Evolutionary conservation across 2,329 filamentous ascomycete species (phyloP).

Genomic region (Amphichorda felina): DNA sequence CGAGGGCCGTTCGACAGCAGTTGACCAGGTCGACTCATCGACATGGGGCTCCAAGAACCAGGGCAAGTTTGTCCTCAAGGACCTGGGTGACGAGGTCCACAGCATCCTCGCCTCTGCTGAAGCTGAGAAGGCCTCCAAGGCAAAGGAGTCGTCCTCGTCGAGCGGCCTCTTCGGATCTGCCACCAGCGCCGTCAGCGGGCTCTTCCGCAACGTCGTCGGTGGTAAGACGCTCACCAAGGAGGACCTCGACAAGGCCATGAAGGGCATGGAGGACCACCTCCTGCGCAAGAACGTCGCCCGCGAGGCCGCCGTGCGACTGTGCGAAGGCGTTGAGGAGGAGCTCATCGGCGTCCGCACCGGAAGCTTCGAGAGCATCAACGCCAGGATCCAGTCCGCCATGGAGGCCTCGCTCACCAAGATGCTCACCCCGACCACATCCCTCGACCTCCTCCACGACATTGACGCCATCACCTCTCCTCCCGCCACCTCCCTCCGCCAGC

Average conservation of each 20-base stretch:
- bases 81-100: constrained; percentile 87
- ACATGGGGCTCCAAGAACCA: constrained; percentile 77
- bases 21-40: constrained; percentile 66
- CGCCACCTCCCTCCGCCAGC: constrained; percentile 46
- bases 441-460: constrained; percentile 91
- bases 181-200: constrained; percentile 69
- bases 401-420: constrained; percentile 89
- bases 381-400: constrained; percentile 76
- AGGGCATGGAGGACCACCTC: constrained; percentile 91
- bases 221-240: constrained; percentile 84
- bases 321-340: constrained; percentile 83
- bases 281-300: constrained; percentile 92
- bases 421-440: constrained; percentile 85
- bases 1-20: constrained; percentile 39
- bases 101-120: constrained; percentile 77
- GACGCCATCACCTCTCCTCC: constrained; percentile 62
- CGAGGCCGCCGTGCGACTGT: constrained; percentile 84
- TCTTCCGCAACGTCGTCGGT: constrained; percentile 91
- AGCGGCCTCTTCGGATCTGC: constrained; percentile 66
- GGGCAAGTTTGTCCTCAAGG: constrained; percentile 88
- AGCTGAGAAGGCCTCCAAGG: constrained; percentile 37
- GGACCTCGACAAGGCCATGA: constrained; percentile 85
- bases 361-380: constrained; percentile 80
- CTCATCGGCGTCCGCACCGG: constrained; percentile 83
- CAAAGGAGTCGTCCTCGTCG: constrained; percentile 28